Evolutionary conservation across 108 stramenopile genomes (phyloP).

Genomic region (Conticribra guillardii): DNA sequence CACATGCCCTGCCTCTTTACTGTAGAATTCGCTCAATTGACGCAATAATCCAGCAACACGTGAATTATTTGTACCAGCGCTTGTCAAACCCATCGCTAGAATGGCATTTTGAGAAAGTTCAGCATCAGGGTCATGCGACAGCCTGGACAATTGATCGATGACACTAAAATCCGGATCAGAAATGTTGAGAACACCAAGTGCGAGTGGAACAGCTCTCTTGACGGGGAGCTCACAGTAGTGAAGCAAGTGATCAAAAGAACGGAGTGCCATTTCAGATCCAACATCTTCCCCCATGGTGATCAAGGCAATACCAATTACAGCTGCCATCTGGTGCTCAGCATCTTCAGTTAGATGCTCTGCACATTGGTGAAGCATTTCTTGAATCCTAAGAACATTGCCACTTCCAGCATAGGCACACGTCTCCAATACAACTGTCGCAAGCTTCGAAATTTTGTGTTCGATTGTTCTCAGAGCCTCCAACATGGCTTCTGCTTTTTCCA

Average conservation of each 20-base stretch:
- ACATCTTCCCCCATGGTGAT: conserved; percentile 98
- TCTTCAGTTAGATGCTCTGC: conserved; percentile 96
- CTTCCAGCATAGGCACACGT: conserved; percentile 98
- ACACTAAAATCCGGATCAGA: conserved; percentile 97
- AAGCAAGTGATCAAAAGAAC: conserved; percentile 98
- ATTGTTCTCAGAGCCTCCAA: conserved; percentile 95
- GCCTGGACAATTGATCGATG: conserved; percentile 96
- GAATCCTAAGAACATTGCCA: conserved; percentile 97
- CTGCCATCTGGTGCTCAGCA: conserved; percentile 95
- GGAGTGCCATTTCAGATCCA: conserved; percentile 97
- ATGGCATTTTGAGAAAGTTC: conserved; percentile 96
- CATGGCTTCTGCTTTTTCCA: conserved; percentile 98
- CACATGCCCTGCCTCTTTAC: conserved; percentile 93
- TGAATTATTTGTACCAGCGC: conserved; percentile 99
- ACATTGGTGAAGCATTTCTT: conserved; percentile 98
- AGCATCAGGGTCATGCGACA: conserved; percentile 97
- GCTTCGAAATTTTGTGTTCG: conserved; percentile 95
- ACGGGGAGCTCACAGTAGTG: conserved; percentile 99
- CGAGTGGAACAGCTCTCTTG: conserved; percentile 96
- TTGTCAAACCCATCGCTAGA: conserved; percentile 93
- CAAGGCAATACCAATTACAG: conserved; percentile 94
- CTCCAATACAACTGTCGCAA: conserved; percentile 90
- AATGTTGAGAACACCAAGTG: conserved; percentile 91
- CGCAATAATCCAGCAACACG: conserved; percentile 97
- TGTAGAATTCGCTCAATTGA: conserved; percentile 97